These are phyloP conservation scores for Epicoccum sorghinum DNA, from an alignment of 2,329 filamentous ascomycete species.

Conservation along the genomic window DNA sequence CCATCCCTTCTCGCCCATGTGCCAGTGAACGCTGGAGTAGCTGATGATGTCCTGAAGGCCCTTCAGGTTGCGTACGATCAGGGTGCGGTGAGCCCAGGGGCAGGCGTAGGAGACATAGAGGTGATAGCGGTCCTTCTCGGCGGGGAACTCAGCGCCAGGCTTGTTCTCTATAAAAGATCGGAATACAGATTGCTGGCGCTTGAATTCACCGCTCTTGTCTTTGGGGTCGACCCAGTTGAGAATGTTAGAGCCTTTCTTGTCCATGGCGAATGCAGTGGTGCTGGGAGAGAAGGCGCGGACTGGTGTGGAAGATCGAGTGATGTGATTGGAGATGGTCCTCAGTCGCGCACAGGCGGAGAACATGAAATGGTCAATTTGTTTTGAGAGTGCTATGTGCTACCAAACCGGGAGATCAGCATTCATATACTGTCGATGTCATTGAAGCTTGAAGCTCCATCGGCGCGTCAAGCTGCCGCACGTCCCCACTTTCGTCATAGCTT, in stretches of 20 bases:
- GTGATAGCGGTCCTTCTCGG: conserved; percentile 90
- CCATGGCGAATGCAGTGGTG: conserved; percentile 17
- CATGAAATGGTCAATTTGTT: conserved; percentile 20
- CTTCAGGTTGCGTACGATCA: conserved; percentile 90
- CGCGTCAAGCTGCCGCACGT: conserved; percentile 9
- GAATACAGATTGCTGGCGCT: conserved; percentile 83
- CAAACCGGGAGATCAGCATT: neutral
- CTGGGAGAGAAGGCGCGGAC: conserved; percentile 21
- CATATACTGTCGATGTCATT: conserved; percentile 33
- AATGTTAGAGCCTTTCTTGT: conserved; percentile 55
- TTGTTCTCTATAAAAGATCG: conserved; percentile 78
- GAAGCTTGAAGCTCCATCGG: conserved; percentile 19
- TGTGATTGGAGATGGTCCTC: conserved; percentile 18
- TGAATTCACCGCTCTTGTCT: conserved; percentile 89
- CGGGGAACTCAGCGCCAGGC: conserved; percentile 74
- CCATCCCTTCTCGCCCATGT: conserved; percentile 80
- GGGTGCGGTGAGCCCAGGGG: conserved; percentile 87
- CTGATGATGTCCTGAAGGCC: conserved; percentile 85
- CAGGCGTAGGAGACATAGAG: conserved; percentile 94
- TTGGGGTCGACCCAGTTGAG: conserved; percentile 82
- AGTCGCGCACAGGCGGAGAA: conserved; percentile 24
- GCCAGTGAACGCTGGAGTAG: conserved; percentile 88
- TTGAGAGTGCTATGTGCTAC: neutral
- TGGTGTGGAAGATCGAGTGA: conserved; percentile 13
- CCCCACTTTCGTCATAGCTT: conserved; percentile 32